Base-by-base conservation (phyloP, 2,329 filamentous ascomycete genomes). In the Diaporthe humulicola region DNA sequence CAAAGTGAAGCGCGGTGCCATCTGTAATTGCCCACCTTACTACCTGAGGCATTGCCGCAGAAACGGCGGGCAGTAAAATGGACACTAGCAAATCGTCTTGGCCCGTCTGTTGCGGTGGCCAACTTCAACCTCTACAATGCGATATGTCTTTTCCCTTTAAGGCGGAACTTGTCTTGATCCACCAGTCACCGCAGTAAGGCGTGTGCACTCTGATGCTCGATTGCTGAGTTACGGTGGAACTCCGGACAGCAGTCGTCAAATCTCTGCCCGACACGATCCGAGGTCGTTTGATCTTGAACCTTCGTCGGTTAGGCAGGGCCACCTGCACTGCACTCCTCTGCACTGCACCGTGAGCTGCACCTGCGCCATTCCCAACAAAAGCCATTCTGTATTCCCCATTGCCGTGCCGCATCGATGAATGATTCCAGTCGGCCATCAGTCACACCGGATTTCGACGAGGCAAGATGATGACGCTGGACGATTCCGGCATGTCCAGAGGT, bases 181-280 rank as follows among this genome's bases (percentile, higher is more conserved):
- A 33, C 28, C 25, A 15, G 17, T 14, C n/a, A 33, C 28, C 6
- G 25, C 4, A 50, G 25, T n/a, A 30, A 56, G 19, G 19, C 7
- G 45, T 45, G 70, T 64, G 36, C 70, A 45, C 36, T 28, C 14
- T 28, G 22, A 38, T 28, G 30, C 28, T 50, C 25, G 61, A 48
- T 48, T 66, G 48, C 25, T 66, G 71, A 58, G 71, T 60, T 54
- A 61, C 71, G 33, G 74, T 75, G 69, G 74, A 71, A 71, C 72
- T 60, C 60, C 67, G 67, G 42, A 22, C n/a, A 61, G 36, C 57
- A 42, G 48, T 50, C 66, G n/a, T 60, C 67, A 75, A 75, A 75
- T 75, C 71, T 74, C 74, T 74, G 52, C 72, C 74, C 74, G 71
- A 74, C 28, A 69, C 74, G 42, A 30, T 75, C 74, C 74, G 74